These are phyloP conservation scores for Xylaria longipes DNA, from an alignment of 495 filamentous ascomycete genomes.

Conservation along the genomic window DNA sequence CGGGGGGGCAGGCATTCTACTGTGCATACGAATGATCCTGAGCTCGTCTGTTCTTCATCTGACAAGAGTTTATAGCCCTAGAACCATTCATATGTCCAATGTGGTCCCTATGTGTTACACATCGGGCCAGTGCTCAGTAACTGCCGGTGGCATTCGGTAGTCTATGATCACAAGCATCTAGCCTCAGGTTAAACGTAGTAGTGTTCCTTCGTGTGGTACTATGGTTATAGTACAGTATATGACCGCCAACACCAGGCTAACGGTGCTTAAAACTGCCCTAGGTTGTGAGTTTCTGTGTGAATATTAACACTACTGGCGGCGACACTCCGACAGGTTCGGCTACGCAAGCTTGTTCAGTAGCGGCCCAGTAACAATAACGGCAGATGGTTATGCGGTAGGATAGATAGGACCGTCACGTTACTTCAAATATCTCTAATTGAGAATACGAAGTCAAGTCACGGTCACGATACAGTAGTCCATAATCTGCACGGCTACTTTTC, in stretches of 20 bases:
- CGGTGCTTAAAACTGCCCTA: not conserved
- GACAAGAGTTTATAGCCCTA: not conserved
- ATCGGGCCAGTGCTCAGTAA: slow-evolving; percentile 1
- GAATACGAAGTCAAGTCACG: slow-evolving; percentile 1
- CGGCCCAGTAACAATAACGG: not conserved
- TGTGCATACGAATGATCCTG: not conserved
- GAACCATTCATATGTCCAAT: not conserved
- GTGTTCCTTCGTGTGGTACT: not conserved
- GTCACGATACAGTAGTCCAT: not conserved
- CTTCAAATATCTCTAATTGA: slow-evolving; percentile 6
- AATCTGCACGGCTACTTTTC: not conserved
- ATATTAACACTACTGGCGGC: not conserved
- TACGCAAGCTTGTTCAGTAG: not conserved
- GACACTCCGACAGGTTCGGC: not conserved
- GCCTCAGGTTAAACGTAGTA: not conserved
- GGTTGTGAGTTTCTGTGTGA: too few species aligned
- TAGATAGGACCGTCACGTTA: slow-evolving; percentile 7
- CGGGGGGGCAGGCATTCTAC: not conserved
- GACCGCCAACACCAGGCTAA: not conserved
- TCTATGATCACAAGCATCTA: not conserved
- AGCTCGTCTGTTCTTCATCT: not conserved
- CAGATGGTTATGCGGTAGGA: not conserved
- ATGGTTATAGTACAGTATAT: not conserved
- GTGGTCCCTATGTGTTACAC: not conserved
- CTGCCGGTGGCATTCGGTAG: slow-evolving; percentile 16